phyloP scores from a whole-genome alignment of 2,329 filamentous ascomycete species.

The Fusarium sp. region DNA sequence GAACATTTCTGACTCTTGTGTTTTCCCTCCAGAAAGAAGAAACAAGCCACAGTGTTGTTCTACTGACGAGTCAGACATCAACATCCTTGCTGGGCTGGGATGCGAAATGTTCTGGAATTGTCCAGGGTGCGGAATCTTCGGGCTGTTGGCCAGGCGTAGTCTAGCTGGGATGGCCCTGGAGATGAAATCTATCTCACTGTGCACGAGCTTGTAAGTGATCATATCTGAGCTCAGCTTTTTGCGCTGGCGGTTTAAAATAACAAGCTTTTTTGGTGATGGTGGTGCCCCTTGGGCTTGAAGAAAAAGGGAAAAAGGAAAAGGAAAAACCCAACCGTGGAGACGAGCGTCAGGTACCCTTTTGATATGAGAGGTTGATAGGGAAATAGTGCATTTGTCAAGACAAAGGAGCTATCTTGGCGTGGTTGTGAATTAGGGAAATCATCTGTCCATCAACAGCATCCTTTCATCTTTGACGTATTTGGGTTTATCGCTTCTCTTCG shows the following conservation, averaged over 20 bases:
- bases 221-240: not conserved
- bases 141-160: constrained; percentile 24
- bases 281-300: constrained; percentile 17
- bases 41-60: not conserved
- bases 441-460: not conserved
- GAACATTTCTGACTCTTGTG: not conserved
- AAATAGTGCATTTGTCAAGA: not conserved
- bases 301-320: not conserved
- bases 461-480: not conserved
- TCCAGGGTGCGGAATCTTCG: constrained; percentile 18
- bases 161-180: constrained; percentile 23
- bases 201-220: constrained; percentile 17
- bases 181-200: constrained; percentile 26
- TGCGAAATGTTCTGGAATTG: constrained; percentile 30
- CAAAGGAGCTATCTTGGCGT: not conserved
- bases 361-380: not conserved
- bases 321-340: constrained; percentile 31
- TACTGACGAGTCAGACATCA: constrained; percentile 20
- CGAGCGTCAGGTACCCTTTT: constrained; percentile 8
- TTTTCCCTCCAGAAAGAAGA: not conserved
- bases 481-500: not conserved
- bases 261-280: constrained; percentile 11
- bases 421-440: not conserved
- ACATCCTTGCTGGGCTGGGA: constrained; percentile 1
- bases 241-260: not conserved